These are phyloP conservation scores for Verticillium zaregamsianum DNA, from an alignment of 2,329 filamentous ascomycete genomes.

Conservation along the genomic window DNA sequence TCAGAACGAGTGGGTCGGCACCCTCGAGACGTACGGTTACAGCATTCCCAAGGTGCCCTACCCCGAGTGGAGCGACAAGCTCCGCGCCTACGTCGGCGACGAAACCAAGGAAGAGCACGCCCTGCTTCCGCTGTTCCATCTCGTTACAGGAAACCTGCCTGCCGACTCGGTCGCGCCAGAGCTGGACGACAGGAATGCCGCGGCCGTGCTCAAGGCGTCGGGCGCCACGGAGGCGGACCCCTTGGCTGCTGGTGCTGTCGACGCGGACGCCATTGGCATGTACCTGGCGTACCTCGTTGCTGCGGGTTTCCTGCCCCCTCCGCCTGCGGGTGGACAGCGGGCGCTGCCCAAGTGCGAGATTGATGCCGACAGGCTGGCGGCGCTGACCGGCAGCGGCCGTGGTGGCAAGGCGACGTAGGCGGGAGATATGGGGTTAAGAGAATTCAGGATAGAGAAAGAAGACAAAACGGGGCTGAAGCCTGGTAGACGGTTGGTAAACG, in stretches of 20 bases:
- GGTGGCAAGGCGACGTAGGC: background rate
- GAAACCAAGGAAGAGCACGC: constrained; percentile 31
- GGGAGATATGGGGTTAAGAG: background rate
- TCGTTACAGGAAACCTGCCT: constrained; percentile 65
- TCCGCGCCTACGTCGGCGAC: constrained; percentile 68
- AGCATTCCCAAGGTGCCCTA: constrained; percentile 63
- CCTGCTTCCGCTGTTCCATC: constrained; percentile 64
- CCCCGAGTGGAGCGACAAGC: constrained; percentile 60
- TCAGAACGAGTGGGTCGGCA: constrained; percentile 72
- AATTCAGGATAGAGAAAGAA: background rate
- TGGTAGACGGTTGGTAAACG: background rate
- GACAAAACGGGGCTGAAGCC: background rate
- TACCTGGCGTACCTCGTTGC: constrained; percentile 58
- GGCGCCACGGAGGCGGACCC: background rate
- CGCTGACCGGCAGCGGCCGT: constrained; percentile 4
- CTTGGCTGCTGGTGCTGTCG: constrained; percentile 45
- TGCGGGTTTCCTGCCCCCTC: constrained; percentile 52
- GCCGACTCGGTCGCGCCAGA: constrained; percentile 67
- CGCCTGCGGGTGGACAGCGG: constrained; percentile 25
- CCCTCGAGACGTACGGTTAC: constrained; percentile 71
- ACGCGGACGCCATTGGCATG: constrained; percentile 51
- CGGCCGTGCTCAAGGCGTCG: constrained; percentile 44
- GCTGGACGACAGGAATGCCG: constrained; percentile 66
- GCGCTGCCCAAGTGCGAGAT: constrained; percentile 42
- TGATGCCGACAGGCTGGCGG: constrained; percentile 8